Evolutionary conservation across 78 protist species (phyloP).

Genomic region (Cyanophora paradoxa): DNA sequence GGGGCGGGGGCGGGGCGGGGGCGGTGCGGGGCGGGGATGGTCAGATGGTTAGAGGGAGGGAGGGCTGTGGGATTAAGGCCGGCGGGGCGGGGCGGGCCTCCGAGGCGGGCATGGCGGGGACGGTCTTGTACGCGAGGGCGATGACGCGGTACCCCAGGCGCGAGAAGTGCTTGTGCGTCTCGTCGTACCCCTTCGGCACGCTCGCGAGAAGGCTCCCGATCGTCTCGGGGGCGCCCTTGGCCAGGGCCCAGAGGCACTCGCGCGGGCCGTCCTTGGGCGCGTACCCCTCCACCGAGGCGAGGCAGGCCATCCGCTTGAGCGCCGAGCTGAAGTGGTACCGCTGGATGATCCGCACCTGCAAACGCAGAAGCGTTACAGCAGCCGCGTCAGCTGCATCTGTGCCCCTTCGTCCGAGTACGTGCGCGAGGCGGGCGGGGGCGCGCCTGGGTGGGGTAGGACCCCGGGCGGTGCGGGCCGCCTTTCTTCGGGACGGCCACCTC

Average conservation of each 20-base stretch:
- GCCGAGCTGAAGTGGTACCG: conserved; percentile 72
- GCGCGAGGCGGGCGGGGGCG: no score
- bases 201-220: conserved; percentile 15
- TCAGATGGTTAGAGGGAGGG: conserved; percentile 4
- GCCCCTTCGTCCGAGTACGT: neutral
- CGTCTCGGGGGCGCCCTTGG: conserved; percentile 91
- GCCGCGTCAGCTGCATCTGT: neutral
- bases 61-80: neutral
- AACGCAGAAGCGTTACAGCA: neutral
- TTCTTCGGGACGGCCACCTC: no score
- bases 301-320: conserved; percentile 82
- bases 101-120: neutral
- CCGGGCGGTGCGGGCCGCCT: no score
- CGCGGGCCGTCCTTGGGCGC: neutral
- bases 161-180: neutral
- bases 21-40: neutral
- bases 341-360: conserved; percentile 44
- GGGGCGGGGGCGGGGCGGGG: no score
- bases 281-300: conserved; percentile 24
- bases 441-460: no score
- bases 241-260: conserved; percentile 15
- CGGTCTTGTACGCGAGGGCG: conserved; percentile 24
- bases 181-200: conserved; percentile 27
- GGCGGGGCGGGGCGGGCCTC: neutral
- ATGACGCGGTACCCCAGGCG: conserved; percentile 39